Percentiles rank a stretch among this genome's conserved stretches.
phyloP scores from a whole-genome alignment of 495 filamentous ascomycete species.

The Penicillium soppii region DNA sequence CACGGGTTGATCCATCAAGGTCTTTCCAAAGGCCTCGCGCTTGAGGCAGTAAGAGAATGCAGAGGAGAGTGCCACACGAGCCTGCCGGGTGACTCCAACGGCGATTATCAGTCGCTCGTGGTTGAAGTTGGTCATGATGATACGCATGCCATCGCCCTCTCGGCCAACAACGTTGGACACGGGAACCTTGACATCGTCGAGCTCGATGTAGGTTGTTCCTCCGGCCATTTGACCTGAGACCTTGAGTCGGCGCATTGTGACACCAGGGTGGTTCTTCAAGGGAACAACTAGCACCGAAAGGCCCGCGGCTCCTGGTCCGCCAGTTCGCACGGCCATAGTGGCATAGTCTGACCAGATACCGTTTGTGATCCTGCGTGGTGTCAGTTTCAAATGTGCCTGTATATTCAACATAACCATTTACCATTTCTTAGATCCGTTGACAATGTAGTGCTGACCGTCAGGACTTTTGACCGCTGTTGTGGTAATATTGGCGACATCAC shows the following conservation, averaged over 20 bases:
- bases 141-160: conserved; percentile 70
- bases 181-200: conserved; percentile 72
- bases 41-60: conserved; percentile 70
- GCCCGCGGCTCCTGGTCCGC: conserved; percentile 59
- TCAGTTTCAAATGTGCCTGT: background rate
- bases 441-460: conserved; percentile 65
- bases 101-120: conserved; percentile 71
- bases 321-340: conserved; percentile 75
- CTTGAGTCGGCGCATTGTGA: conserved; percentile 63
- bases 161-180: conserved; percentile 66
- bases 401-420: conserved; percentile 6
- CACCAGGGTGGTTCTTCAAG: conserved; percentile 59
- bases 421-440: conserved; percentile 83
- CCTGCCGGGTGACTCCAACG: conserved; percentile 59
- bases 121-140: conserved; percentile 85
- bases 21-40: conserved; percentile 74
- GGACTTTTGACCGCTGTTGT: conserved; percentile 63
- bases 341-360: conserved; percentile 73
- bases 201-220: conserved; percentile 74
- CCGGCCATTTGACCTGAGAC: conserved; percentile 58
- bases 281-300: conserved; percentile 69
- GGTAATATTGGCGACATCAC: conserved; percentile 68
- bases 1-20: conserved; percentile 70
- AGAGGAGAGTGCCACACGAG: conserved; percentile 61
- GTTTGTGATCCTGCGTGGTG: conserved; percentile 62